phyloP scores from a whole-genome alignment of 2,329 filamentous ascomycete genomes.

The Aspergillus latus region DNA sequence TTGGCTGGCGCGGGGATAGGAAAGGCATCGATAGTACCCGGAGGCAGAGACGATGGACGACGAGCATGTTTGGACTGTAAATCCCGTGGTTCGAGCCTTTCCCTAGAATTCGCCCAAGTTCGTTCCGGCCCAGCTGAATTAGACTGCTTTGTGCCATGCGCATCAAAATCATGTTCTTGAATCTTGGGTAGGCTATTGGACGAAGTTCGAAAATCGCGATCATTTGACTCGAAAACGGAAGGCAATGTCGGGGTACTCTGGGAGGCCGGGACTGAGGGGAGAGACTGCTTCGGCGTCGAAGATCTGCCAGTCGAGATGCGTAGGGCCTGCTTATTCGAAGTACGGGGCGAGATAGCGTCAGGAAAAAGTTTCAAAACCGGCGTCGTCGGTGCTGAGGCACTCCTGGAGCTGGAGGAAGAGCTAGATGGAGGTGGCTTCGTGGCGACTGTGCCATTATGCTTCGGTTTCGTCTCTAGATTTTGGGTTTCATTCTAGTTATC shows the following conservation, averaged over 20 bases:
- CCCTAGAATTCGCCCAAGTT: neutral
- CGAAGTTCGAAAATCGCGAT: constrained; percentile 1
- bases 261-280: constrained; percentile 4
- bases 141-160: neutral
- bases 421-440: constrained; percentile 6
- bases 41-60: constrained; percentile 27
- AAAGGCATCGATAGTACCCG: constrained; percentile 33
- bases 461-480: neutral
- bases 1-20: constrained; percentile 38
- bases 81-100: constrained; percentile 4
- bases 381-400: constrained; percentile 15
- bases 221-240: neutral
- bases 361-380: constrained; percentile 36
- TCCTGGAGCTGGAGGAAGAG: constrained; percentile 8
- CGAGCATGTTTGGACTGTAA: constrained; percentile 12
- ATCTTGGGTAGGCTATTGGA: constrained; percentile 3
- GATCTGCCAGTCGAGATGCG: constrained; percentile 24
- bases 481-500: constrained; percentile 3
- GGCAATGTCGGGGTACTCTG: constrained; percentile 6
- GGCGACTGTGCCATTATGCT: neutral
- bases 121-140: neutral
- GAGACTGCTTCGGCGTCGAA: constrained; percentile 12
- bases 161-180: neutral
- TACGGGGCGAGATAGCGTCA: constrained; percentile 32
- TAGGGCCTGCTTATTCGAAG: constrained; percentile 30